These are phyloP conservation scores for Agapanthus africanus DNA, from an alignment of 106 monocot species.

Conservation along the genomic window DNA sequence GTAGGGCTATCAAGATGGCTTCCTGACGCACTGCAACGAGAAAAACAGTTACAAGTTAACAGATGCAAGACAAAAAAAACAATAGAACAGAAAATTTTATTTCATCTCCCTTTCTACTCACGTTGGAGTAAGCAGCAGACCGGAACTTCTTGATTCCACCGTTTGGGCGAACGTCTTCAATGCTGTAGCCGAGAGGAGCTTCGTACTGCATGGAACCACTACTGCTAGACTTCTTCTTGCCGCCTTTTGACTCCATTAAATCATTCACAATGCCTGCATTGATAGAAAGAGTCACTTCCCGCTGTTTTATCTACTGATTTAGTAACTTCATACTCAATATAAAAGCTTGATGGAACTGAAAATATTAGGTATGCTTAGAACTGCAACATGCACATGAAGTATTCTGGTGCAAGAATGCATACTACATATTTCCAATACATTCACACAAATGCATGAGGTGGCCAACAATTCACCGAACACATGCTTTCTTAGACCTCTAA, in stretches of 20 bases:
- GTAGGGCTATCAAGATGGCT: constrained; percentile 74
- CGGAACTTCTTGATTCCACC: constrained; percentile 93
- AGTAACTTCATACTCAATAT: too few species aligned
- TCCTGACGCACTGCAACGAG: constrained; percentile 62
- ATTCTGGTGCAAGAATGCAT: too few species aligned
- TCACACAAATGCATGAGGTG: too few species aligned
- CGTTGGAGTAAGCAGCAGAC: constrained; percentile 98
- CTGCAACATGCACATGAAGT: too few species aligned
- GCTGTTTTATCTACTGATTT: too few species aligned
- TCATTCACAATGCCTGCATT: constrained; percentile 51
- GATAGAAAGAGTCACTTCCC: background rate
- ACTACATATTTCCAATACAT: too few species aligned
- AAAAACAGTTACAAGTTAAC: background rate
- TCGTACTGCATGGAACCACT: constrained; percentile 68
- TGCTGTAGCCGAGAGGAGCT: constrained; percentile 86
- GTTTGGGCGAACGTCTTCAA: constrained; percentile 89
- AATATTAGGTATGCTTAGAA: too few species aligned
- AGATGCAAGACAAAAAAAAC: background rate
- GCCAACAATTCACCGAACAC: too few species aligned
- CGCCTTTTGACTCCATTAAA: constrained; percentile 95
- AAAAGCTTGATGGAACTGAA: too few species aligned
- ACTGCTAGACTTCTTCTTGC: constrained; percentile 60
- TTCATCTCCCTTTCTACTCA: constrained; percentile 11
- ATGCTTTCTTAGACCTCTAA: too few species aligned
- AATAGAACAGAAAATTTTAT: background rate